Percentiles rank a stretch among this genome's conserved stretches.
Evolutionary conservation across 176 grass and related monocot species (phyloP).

Genomic region (Pharus latifolius): DNA sequence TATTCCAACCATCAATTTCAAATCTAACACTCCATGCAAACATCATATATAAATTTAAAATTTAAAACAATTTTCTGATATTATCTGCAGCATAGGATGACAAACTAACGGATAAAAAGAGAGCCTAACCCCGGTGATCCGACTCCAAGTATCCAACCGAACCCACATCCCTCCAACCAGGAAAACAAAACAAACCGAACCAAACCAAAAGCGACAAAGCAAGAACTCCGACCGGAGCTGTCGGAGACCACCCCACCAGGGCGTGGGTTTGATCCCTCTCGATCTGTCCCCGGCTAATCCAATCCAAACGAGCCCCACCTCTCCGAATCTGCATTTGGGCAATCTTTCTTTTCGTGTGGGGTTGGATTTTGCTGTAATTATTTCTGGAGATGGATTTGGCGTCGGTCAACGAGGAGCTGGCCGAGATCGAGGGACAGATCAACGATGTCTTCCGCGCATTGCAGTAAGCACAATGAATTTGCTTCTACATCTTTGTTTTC

Average conservation of each 20-base stretch:
- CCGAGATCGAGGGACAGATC: slow-evolving; percentile 83
- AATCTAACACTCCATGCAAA: too few species aligned
- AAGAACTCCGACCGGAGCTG: neutral
- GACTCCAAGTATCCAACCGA: too few species aligned
- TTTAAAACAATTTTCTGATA: too few species aligned
- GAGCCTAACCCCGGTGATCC: too few species aligned
- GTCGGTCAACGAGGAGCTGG: slow-evolving; percentile 75
- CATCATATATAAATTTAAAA: too few species aligned
- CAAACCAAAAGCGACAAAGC: neutral
- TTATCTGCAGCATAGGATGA: too few species aligned
- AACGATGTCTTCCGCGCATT: slow-evolving; percentile 83
- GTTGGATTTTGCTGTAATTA: neutral
- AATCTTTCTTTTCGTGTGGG: neutral
- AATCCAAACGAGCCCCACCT: neutral
- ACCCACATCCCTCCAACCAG: too few species aligned
- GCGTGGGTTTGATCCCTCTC: neutral
- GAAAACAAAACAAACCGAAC: slow-evolving; percentile 20
- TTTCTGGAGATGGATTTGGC: slow-evolving; percentile 66
- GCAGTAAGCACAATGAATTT: slow-evolving; percentile 45
- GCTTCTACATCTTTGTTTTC: neutral
- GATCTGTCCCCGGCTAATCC: neutral
- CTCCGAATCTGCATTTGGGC: neutral
- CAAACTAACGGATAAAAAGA: too few species aligned
- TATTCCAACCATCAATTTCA: too few species aligned
- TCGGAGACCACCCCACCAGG: neutral